Conservation (phyloP, 768 basidiomycete species). For the Hericium coralloides region DNA sequence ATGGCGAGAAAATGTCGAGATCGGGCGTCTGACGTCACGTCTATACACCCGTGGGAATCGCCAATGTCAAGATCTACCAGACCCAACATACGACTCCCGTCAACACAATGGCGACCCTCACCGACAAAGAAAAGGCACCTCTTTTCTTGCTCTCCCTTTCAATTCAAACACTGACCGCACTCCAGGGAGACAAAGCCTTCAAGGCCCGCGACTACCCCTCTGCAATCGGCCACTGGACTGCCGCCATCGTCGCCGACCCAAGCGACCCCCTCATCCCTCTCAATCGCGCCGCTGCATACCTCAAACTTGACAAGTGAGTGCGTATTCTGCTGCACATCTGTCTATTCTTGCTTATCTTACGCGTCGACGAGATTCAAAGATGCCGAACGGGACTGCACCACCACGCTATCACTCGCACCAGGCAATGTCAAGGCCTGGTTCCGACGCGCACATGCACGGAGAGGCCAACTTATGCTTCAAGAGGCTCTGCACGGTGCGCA, state of each 20-base stretch:
- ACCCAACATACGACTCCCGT: too few relatives aligned
- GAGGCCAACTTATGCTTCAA: constrained; percentile 39
- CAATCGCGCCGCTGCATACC: constrained; percentile 86
- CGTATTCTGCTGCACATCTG: background rate
- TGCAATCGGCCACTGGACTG: constrained; percentile 82
- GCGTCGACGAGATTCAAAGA: constrained; percentile 6
- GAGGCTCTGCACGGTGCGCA: constrained; percentile 58
- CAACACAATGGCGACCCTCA: background rate
- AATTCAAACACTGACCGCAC: background rate
- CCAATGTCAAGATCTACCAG: background rate
- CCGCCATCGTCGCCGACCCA: constrained; percentile 64
- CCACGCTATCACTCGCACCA: constrained; percentile 43
- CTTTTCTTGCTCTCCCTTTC: background rate
- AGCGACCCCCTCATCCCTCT: constrained; percentile 71
- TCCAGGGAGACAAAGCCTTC: constrained; percentile 82
- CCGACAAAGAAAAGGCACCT: constrained; percentile 5
- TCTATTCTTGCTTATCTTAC: background rate
- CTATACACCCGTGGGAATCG: background rate
- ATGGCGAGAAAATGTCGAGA: too few relatives aligned
- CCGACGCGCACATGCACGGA: constrained; percentile 66
- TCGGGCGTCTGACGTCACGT: background rate
- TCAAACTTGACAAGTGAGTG: constrained; percentile 92
- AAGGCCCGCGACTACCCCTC: constrained; percentile 68
- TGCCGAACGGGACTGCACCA: constrained; percentile 43
- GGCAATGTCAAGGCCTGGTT: constrained; percentile 76